Percentiles rank a stretch among this genome's conserved stretches.
These are phyloP conservation scores for Cladosporium sp. DNA, from an alignment of 2,329 filamentous ascomycete genomes.

Conservation along the genomic window DNA sequence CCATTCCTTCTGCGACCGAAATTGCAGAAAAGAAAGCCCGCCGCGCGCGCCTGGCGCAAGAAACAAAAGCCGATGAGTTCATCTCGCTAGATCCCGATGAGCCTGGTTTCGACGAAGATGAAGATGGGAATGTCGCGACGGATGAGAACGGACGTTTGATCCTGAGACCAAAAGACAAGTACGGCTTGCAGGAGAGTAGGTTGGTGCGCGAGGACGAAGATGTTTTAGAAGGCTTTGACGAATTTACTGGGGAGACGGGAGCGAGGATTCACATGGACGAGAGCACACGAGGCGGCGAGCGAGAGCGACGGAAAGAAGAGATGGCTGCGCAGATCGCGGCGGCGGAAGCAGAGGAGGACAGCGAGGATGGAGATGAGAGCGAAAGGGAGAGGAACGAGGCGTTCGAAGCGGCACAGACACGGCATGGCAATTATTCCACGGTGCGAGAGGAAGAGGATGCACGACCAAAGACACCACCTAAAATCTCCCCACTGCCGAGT, in stretches of 20 bases:
- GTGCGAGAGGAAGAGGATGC: constrained; percentile 26
- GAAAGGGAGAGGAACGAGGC: constrained; percentile 65
- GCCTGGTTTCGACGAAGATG: constrained; percentile 40
- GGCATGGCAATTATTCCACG: constrained; percentile 69
- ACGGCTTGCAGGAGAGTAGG: constrained; percentile 56
- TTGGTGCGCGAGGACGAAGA: constrained; percentile 86
- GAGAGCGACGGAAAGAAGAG: constrained; percentile 54
- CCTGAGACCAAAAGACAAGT: constrained; percentile 56
- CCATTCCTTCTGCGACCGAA: constrained; percentile 76
- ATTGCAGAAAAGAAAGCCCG: constrained; percentile 89
- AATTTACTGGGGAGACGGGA: constrained; percentile 76
- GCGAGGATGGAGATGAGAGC: constrained; percentile 55
- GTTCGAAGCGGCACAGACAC: constrained; percentile 82
- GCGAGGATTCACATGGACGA: constrained; percentile 65
- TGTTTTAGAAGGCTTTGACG: constrained; percentile 87
- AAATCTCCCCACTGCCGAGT: constrained; percentile 73
- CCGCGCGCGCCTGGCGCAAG: constrained; percentile 71
- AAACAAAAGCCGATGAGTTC: constrained; percentile 55
- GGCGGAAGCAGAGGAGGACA: constrained; percentile 69
- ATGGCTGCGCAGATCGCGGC: constrained; percentile 81
- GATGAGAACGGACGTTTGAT: constrained; percentile 44
- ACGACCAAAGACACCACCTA: constrained; percentile 59
- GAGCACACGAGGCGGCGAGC: constrained; percentile 52
- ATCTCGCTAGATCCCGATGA: constrained; percentile 61
- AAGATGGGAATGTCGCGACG: constrained; percentile 35